phyloP scores from a whole-genome alignment of 805 yeast species.

The Maudiozyma serrabonitensis region DNA sequence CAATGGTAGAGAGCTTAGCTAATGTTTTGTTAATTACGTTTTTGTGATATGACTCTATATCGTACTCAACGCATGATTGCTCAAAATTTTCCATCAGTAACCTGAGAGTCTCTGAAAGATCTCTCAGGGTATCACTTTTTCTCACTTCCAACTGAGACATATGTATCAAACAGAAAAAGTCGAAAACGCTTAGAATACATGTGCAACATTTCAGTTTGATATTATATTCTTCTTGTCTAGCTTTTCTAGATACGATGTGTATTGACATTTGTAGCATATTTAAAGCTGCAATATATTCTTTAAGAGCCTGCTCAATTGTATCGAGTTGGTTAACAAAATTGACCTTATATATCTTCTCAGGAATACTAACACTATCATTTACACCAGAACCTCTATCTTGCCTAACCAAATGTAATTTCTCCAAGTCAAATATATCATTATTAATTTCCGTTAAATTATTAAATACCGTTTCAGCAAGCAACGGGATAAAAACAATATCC shows the following conservation, averaged over 20 bases:
- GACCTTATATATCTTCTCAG: background rate
- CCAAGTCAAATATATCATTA: background rate
- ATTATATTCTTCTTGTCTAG: background rate
- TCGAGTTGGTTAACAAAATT: background rate
- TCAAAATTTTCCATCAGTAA: too few relatives aligned
- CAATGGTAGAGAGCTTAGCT: too few relatives aligned
- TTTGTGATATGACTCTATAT: too few relatives aligned
- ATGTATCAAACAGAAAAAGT: background rate
- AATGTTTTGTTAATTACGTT: too few relatives aligned
- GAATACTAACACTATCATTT: too few relatives aligned
- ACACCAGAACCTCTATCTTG: too few relatives aligned
- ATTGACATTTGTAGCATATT: background rate
- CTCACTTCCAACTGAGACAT: background rate
- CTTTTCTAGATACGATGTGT: background rate
- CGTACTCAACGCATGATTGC: too few relatives aligned
- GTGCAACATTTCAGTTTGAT: background rate
- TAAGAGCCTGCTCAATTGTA: background rate
- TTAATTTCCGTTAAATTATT: conserved; percentile 4
- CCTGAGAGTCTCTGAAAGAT: too few relatives aligned
- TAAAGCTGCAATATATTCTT: background rate
- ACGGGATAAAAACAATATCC: conserved; percentile 16
- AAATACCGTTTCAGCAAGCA: conserved; percentile 18
- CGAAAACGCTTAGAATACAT: background rate
- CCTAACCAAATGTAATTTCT: background rate
- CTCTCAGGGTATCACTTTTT: too few relatives aligned